phyloP scores from a whole-genome alignment of 768 basidiomycete species.

The Russula compacta region DNA sequence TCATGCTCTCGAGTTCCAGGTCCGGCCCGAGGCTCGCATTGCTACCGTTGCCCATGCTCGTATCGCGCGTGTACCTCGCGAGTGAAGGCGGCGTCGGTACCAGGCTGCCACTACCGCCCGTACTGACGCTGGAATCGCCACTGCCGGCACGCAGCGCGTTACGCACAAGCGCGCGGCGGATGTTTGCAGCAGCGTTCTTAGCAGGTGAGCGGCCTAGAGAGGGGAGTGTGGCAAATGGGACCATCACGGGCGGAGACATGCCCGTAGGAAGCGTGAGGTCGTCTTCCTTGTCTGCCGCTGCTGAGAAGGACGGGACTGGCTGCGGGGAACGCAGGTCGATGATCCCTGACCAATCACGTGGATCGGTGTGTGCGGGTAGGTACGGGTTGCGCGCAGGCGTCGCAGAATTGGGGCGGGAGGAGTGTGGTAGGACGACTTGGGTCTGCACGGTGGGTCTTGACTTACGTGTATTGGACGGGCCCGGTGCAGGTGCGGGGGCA shows the following conservation, averaged over 20 bases:
- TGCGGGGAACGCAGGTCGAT: constrained; percentile 52
- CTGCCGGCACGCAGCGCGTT: constrained; percentile 25
- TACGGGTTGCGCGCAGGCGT: constrained; percentile 57
- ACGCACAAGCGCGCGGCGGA: constrained; percentile 54
- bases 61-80: constrained; percentile 47
- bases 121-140: constrained; percentile 49
- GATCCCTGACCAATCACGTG: constrained; percentile 60
- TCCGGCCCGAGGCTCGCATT: constrained; percentile 29
- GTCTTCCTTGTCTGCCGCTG: constrained; percentile 37
- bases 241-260: constrained; percentile 47
- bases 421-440: constrained; percentile 39
- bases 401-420: constrained; percentile 43
- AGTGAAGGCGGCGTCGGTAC: constrained; percentile 65
- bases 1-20: constrained; percentile 59
- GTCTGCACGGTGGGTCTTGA: constrained; percentile 12
- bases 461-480: neutral
- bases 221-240: constrained; percentile 28
- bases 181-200: constrained; percentile 61
- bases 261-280: constrained; percentile 41
- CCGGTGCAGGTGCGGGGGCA: neutral
- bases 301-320: constrained; percentile 25
- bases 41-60: constrained; percentile 22
- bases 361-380: constrained; percentile 41
- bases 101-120: constrained; percentile 28
- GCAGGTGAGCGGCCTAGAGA: constrained; percentile 55